Conservation (phyloP, 768 basidiomycete genomes). For the Roridomyces roridus region DNA sequence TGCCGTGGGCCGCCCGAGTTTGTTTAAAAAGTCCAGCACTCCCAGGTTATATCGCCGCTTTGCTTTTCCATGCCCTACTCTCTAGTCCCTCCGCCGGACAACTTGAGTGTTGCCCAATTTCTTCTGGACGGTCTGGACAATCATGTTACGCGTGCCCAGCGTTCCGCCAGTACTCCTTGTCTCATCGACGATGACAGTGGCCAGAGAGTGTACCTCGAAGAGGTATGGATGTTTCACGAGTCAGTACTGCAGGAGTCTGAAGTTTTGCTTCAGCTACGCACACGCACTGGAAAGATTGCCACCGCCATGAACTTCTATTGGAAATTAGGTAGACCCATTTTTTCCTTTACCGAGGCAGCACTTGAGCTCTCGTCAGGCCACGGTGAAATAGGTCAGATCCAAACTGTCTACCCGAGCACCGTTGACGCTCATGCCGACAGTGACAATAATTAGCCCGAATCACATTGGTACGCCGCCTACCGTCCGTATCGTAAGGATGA, state of each 20-base stretch:
- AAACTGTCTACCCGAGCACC: background rate
- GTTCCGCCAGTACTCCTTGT: constrained; percentile 40
- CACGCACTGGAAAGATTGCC: constrained; percentile 40
- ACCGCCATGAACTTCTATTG: constrained; percentile 37
- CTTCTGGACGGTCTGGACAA: constrained; percentile 38
- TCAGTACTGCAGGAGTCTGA: background rate
- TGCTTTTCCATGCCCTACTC: background rate
- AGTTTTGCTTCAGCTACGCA: constrained; percentile 34
- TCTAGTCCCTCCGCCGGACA: constrained; percentile 11
- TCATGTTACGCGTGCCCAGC: constrained; percentile 40
- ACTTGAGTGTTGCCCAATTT: constrained; percentile 48
- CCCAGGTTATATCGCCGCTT: background rate
- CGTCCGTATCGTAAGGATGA: background rate
- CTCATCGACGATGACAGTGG: constrained; percentile 48
- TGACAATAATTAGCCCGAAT: constrained; percentile 49
- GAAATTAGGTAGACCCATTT: constrained; percentile 32
- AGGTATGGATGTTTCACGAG: constrained; percentile 34
- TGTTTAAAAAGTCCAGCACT: constrained; percentile 9
- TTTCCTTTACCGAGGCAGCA: background rate
- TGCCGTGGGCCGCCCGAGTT: constrained; percentile 2
- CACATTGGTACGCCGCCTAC: constrained; percentile 43
- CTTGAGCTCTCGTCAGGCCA: constrained; percentile 35
- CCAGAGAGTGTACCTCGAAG: constrained; percentile 37
- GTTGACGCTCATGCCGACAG: constrained; percentile 27
- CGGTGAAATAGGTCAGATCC: constrained; percentile 42